Percentiles rank a stretch among this genome's conserved stretches.
Evolutionary conservation across 345 rosid species (phyloP).

Genomic region (Lenwebbia sp.): DNA sequence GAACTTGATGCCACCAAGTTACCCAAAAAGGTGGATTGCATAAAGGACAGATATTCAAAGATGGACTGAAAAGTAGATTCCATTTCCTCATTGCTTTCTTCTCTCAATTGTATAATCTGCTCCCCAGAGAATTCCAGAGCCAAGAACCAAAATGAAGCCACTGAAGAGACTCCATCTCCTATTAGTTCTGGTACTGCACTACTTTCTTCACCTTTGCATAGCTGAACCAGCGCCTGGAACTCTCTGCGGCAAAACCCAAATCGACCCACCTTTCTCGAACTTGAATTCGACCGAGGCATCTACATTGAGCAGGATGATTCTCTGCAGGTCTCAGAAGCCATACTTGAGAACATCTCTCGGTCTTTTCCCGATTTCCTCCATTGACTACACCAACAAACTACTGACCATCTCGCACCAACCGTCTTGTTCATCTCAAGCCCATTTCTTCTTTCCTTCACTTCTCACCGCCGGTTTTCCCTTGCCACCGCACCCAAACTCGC

Average conservation of each 20-base stretch:
- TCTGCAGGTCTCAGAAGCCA: constrained; percentile 37
- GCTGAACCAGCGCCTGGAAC: constrained; percentile 2
- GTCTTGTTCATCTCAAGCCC: constrained; percentile 17
- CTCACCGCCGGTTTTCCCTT: constrained; percentile 30
- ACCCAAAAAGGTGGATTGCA: neutral
- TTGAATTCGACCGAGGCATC: constrained; percentile 10
- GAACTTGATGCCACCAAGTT: neutral
- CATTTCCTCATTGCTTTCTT: neutral
- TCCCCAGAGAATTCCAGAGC: neutral
- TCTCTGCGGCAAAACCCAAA: neutral
- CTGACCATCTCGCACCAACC: constrained; percentile 19
- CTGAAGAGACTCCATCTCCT: constrained; percentile 12
- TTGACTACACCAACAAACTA: constrained; percentile 32
- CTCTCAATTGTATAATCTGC: neutral
- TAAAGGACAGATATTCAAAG: neutral
- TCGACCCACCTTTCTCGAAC: neutral
- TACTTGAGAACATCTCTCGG: constrained; percentile 44
- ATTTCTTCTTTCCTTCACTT: constrained; percentile 20
- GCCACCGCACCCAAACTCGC: constrained; percentile 5
- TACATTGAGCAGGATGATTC: constrained; percentile 13
- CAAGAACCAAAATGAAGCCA: constrained; percentile 14
- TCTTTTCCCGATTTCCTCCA: constrained; percentile 27
- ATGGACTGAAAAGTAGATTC: neutral
- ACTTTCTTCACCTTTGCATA: constrained; percentile 3
- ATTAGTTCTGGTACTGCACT: constrained; percentile 2